Percentiles rank a stretch among this genome's conserved stretches.
Conservation (phyloP, 2,329 filamentous ascomycete species). For the Cordyceps javanica region DNA sequence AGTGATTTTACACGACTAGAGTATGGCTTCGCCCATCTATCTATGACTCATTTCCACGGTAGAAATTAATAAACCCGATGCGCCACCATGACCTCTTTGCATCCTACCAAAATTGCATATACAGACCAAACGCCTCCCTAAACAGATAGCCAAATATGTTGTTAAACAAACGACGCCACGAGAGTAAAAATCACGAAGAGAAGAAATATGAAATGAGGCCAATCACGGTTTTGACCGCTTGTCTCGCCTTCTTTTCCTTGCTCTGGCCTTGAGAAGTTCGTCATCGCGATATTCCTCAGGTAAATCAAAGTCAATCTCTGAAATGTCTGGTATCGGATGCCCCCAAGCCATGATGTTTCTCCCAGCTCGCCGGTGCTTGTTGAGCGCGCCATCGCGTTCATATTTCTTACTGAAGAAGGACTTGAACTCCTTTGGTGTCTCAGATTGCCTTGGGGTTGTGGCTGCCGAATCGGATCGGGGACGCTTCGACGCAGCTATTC, state of each 20-base stretch:
- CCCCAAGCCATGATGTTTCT: slow-evolving; percentile 76
- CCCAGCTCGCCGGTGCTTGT: slow-evolving; percentile 60
- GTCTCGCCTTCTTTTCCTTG: slow-evolving; percentile 55
- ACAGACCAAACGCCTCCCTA: slow-evolving; percentile 8
- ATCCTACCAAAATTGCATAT: not conserved
- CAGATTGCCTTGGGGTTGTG: slow-evolving; percentile 27
- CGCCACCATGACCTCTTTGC: not conserved
- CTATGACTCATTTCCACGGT: not conserved
- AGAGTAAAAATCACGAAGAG: not conserved
- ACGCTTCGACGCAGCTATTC: slow-evolving; percentile 30
- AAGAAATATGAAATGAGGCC: slow-evolving; percentile 13
- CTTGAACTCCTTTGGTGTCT: slow-evolving; percentile 58
- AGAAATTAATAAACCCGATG: slow-evolving; percentile 1
- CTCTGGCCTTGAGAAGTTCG: slow-evolving; percentile 51
- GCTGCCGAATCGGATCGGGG: slow-evolving; percentile 26
- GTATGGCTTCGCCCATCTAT: not conserved
- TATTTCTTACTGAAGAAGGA: slow-evolving; percentile 82
- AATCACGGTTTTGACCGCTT: slow-evolving; percentile 44
- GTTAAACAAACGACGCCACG: slow-evolving; percentile 1
- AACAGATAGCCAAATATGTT: not conserved
- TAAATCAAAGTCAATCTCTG: slow-evolving; percentile 66
- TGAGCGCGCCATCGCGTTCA: slow-evolving; percentile 73
- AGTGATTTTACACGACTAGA: not conserved
- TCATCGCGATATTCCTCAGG: slow-evolving; percentile 58
- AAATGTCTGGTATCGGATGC: slow-evolving; percentile 66